phyloP scores from a whole-genome alignment of 1,284 basidiomycete species.

The Inonotus hispidus region DNA sequence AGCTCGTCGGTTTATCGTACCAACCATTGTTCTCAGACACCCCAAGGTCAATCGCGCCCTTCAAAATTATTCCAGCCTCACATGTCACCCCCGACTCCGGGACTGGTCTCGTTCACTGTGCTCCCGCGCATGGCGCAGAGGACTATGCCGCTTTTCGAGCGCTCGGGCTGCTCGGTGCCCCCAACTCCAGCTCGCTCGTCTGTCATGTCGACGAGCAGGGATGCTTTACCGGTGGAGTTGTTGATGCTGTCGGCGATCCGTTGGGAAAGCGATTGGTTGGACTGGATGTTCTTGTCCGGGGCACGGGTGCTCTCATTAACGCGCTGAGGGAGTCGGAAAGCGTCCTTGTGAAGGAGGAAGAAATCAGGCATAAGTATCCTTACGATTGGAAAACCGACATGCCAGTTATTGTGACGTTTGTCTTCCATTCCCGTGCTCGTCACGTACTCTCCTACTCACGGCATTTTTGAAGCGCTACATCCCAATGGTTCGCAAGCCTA shows the following conservation, averaged over 20 bases:
- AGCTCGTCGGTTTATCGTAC: slow-evolving; percentile 66
- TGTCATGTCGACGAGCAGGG: slow-evolving; percentile 88
- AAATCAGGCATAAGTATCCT: slow-evolving; percentile 86
- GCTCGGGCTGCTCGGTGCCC: slow-evolving; percentile 35
- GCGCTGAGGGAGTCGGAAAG: slow-evolving; percentile 54
- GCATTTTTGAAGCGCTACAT: slow-evolving; percentile 69
- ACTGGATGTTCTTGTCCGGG: slow-evolving; percentile 67
- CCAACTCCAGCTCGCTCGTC: slow-evolving; percentile 35
- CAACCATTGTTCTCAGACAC: slow-evolving; percentile 55
- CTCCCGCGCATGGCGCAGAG: slow-evolving; percentile 92
- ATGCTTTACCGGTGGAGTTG: slow-evolving; percentile 56
- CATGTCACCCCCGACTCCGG: slow-evolving; percentile 88
- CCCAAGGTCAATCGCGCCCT: slow-evolving; percentile 21
- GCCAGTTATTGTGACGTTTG: slow-evolving; percentile 86
- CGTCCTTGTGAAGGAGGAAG: slow-evolving; percentile 62
- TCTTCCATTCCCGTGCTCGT: slow-evolving; percentile 15
- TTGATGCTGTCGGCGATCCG: slow-evolving; percentile 45
- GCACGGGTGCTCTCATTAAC: slow-evolving; percentile 61
- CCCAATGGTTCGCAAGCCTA: slow-evolving; percentile 97
- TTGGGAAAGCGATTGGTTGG: slow-evolving; percentile 52
- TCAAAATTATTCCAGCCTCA: slow-evolving; percentile 45
- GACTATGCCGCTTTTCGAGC: slow-evolving; percentile 77
- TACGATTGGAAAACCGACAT: slow-evolving; percentile 97
- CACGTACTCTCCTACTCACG: not conserved
- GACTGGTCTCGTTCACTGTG: slow-evolving; percentile 96